Base-by-base conservation (phyloP, 345 rosid genomes). In the Cardiospermum halicacabum region DNA sequence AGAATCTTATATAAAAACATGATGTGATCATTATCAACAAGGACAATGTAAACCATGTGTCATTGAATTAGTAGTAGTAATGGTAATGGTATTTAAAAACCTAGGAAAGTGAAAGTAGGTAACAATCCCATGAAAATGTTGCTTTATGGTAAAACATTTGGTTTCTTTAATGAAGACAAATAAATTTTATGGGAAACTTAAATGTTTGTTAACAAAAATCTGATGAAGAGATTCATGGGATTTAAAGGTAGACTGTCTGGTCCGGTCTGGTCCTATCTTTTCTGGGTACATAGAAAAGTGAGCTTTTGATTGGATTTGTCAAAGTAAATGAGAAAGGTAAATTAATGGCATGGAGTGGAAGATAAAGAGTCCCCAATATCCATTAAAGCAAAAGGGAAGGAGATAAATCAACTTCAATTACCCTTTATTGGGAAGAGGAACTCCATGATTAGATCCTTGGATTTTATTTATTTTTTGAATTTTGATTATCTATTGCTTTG, bases 281-380 rank as follows among this genome's bases (percentile, higher is more conserved):
- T 36, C 60, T 63, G 49, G 8, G 22, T 27, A 11, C 34, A 27
- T 6, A 57, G 68, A 65, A 62, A 62, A 56, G 72, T 53, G 61
- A 43, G 75, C 62, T 80, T 74, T 69, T 74, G 79, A 74, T 72
- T 77, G 73, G 75, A 53, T 75, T 63, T 69, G 70, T 48, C 77
- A 58, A 55, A 56, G 69, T 56, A 53, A 67, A 68, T 11, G 42
- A 31, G 36, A 28, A 48, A 40, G 58, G 27, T 42, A 13, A 43
- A 45, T 45, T 45, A 45, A 28, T 43, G 39, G 24, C n/a, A n/a
- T 12, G 30, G 62, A 64, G 65, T 56, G 59, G 60, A 55, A 53
- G 58, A n/a, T 31, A 67, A 69, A 69, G 56, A 40, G 57, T 27
- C 7, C 31, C 7, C 31, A 18, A 0, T 36, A 7, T n/a, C n/a